Base-by-base conservation (phyloP, 306 rosid species). In the Bauhinia variegata region DNA sequence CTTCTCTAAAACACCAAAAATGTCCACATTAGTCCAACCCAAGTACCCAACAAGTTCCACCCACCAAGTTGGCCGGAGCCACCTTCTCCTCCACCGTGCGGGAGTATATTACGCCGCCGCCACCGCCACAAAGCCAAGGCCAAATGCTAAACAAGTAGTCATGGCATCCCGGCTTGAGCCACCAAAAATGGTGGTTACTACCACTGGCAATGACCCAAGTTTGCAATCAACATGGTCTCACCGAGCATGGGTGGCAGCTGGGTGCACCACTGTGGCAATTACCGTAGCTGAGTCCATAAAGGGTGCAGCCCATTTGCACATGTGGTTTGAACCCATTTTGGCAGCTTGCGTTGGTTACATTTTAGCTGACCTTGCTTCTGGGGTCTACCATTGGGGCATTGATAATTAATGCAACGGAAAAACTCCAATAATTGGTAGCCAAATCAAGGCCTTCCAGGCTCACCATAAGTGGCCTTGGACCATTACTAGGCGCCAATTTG, bases 401-500 rank as follows among this genome's bases (percentile, higher is more conserved):
- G 97, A 89, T 53, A 93, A 93, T 23, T 93, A 89, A 16, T 96
- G 97, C 0, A 77, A 72, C 30, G 79, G 63, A 1, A 76, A 91
- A 3, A 88, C 90, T 32, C 95, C 95, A 54, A 3, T 88, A 10
- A 75, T 93, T 44, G 98, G 98, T 8, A 10, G 80, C 13, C 98
- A 93, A 50, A 93, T 89, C 6, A 91, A 88, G 8, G 97, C 90
- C 1, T 93, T 93, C 9, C 97, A 89, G 78, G 96, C 97, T 3
- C 98, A 93, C 60, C 98, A 93, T 14, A 88, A 85, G 80, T 80
- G 83, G 86, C 98, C 98, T 4, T 87, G 97, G 96, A 89, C 89
- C 1, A 93, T 93, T 38, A 89, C 90, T 0, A 78, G 70, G 72
- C 95, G 97, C 7, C 88, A 93, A 39, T 88, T 93, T 63, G 93